Evolutionary conservation across 768 basidiomycete species (phyloP).

Genomic region (Serpula lacrymans): DNA sequence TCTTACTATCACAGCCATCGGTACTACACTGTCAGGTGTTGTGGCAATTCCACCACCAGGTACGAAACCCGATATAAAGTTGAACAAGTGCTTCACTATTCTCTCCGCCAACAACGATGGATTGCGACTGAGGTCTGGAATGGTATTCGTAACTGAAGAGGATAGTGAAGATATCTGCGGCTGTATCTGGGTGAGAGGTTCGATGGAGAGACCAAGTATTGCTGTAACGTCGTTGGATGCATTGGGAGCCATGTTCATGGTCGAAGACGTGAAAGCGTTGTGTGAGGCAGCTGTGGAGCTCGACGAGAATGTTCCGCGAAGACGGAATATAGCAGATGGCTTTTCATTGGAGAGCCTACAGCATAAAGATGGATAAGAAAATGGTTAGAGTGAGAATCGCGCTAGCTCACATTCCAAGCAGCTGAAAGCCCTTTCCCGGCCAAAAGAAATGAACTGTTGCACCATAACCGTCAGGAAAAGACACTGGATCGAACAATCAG

Average conservation of each 20-base stretch:
- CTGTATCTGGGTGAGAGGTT: constrained; percentile 63
- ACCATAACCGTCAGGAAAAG: constrained; percentile 81
- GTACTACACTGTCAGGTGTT: constrained; percentile 51
- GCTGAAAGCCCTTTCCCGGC: constrained; percentile 84
- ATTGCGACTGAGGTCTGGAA: constrained; percentile 34
- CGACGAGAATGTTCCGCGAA: constrained; percentile 60
- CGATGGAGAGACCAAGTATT: constrained; percentile 76
- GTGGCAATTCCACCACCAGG: constrained; percentile 36
- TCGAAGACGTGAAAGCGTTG: constrained; percentile 27
- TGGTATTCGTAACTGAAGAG: constrained; percentile 16
- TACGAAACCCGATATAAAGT: constrained; percentile 68
- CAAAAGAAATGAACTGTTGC: constrained; percentile 83
- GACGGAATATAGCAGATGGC: constrained; percentile 84
- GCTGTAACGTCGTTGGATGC: constrained; percentile 52
- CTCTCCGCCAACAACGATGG: constrained; percentile 60
- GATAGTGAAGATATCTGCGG: constrained; percentile 53
- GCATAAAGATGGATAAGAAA: not conserved
- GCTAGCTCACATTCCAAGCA: constrained; percentile 77
- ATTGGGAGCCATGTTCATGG: constrained; percentile 31
- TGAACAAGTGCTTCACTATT: constrained; percentile 71
- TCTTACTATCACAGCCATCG: constrained; percentile 57
- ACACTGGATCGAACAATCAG: constrained; percentile 38
- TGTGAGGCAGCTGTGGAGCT: constrained; percentile 25
- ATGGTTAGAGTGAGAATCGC: not conserved
- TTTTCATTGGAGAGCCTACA: constrained; percentile 84